Evolutionary conservation across 108 stramenopile genomes (phyloP).

Genomic region (Epithemia pelagica): DNA sequence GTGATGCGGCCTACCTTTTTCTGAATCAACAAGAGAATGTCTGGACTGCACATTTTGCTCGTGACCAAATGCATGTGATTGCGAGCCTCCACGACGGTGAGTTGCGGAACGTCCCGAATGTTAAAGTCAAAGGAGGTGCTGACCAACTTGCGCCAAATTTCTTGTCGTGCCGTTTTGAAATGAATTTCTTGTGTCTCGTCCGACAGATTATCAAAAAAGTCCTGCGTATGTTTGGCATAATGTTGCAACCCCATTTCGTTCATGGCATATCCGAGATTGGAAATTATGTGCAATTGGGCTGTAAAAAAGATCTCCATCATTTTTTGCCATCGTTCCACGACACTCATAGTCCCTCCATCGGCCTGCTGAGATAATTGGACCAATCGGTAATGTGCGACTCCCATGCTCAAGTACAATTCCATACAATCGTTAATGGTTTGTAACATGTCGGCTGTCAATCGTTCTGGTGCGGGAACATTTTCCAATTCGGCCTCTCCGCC

Average conservation of each 20-base stretch:
- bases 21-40: slow-evolving; percentile 52
- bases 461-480: slow-evolving; percentile 14
- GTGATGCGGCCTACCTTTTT: background rate
- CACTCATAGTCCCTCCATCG: slow-evolving; percentile 24
- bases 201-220: slow-evolving; percentile 25
- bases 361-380: slow-evolving; percentile 31
- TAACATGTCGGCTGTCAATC: slow-evolving; percentile 48
- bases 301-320: slow-evolving; percentile 79
- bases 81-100: slow-evolving; percentile 72
- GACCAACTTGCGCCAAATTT: slow-evolving; percentile 68
- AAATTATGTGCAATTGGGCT: slow-evolving; percentile 67
- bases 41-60: slow-evolving; percentile 54
- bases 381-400: slow-evolving; percentile 48
- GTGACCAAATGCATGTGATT: slow-evolving; percentile 80
- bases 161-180: slow-evolving; percentile 41
- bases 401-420: slow-evolving; percentile 45
- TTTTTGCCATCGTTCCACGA: slow-evolving; percentile 75
- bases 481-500: background rate
- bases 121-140: slow-evolving; percentile 53
- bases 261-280: slow-evolving; percentile 59
- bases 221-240: slow-evolving; percentile 63
- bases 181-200: slow-evolving; percentile 45
- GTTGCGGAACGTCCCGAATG: slow-evolving; percentile 31
- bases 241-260: slow-evolving; percentile 66
- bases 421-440: slow-evolving; percentile 48